These are phyloP conservation scores for Leccinum arenicola DNA, from an alignment of 768 basidiomycete genomes.

Conservation along the genomic window DNA sequence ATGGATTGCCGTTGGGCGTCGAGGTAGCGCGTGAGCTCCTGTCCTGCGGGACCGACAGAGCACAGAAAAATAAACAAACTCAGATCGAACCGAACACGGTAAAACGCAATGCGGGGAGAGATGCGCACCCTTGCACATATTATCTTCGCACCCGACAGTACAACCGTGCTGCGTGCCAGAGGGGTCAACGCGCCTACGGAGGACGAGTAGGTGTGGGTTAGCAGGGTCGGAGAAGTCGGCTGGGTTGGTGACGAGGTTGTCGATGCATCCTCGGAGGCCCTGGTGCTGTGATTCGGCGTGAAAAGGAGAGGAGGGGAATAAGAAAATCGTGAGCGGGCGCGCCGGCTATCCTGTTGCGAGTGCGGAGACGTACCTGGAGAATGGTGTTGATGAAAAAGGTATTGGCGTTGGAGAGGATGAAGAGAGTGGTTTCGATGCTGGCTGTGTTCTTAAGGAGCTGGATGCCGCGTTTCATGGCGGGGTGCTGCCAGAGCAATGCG, in stretches of 20 bases:
- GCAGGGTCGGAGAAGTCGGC: slow-evolving; percentile 73
- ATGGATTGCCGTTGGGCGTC: slow-evolving; percentile 15
- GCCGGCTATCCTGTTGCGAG: not conserved
- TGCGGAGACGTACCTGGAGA: slow-evolving; percentile 53
- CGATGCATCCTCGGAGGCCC: slow-evolving; percentile 68
- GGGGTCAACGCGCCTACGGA: slow-evolving; percentile 76
- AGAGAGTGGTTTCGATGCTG: slow-evolving; percentile 65
- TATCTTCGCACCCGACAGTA: slow-evolving; percentile 83
- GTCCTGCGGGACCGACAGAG: slow-evolving; percentile 49
- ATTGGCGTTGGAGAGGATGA: slow-evolving; percentile 95
- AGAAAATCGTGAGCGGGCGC: not conserved
- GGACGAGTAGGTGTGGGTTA: slow-evolving; percentile 60
- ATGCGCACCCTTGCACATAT: slow-evolving; percentile 92
- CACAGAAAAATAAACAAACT: not conserved
- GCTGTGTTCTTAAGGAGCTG: slow-evolving; percentile 63
- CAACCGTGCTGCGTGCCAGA: slow-evolving; percentile 79
- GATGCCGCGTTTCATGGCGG: slow-evolving; percentile 94
- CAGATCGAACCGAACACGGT: not conserved
- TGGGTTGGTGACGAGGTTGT: slow-evolving; percentile 89
- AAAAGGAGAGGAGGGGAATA: no score
- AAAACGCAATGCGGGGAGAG: not conserved
- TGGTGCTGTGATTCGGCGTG: slow-evolving; percentile 50
- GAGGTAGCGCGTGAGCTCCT: slow-evolving; percentile 88
- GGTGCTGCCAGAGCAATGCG: slow-evolving; percentile 58
- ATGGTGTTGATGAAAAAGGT: slow-evolving; percentile 88